A percentile compares a stretch with the other conserved stretches of the same genome.
phyloP scores from a whole-genome alignment of 371 early-diverging fungal species.

The Rhizomucor pusillus region DNA sequence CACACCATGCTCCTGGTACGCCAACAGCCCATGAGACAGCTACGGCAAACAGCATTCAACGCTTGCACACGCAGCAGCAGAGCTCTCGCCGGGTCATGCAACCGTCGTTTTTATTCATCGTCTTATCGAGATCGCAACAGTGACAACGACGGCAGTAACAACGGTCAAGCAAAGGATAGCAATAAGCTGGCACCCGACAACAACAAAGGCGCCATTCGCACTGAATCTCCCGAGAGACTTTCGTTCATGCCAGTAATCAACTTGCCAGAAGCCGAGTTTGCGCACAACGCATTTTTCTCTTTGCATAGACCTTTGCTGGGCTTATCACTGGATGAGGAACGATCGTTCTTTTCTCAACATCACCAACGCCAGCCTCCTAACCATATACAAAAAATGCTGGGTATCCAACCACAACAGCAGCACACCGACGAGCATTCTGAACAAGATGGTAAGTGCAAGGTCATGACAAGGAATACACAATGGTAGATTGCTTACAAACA shows the following conservation, averaged over 20 bases:
- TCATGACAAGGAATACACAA: neutral
- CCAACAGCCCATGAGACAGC: no score
- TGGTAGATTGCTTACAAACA: no score
- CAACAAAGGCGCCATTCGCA: neutral
- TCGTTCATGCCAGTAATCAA: slow-evolving; percentile 51
- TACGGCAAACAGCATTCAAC: no score
- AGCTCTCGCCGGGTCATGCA: no score
- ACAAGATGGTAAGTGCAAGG: no score
- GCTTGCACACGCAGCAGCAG: no score
- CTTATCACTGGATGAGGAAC: slow-evolving; percentile 30
- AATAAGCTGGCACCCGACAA: neutral
- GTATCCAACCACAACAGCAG: slow-evolving; percentile 7
- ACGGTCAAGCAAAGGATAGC: neutral
- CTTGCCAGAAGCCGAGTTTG: slow-evolving; percentile 48
- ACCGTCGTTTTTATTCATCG: neutral
- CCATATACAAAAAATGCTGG: slow-evolving; percentile 10
- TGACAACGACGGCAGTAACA: slow-evolving; percentile 1
- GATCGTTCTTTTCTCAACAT: slow-evolving; percentile 32
- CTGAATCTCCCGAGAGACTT: neutral
- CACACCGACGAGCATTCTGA: no score
- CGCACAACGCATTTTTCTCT: slow-evolving; percentile 49
- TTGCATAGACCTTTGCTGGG: slow-evolving; percentile 49
- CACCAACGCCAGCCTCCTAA: slow-evolving; percentile 2
- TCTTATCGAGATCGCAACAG: neutral
- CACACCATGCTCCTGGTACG: no score